Percentiles rank a stretch among this genome's conserved stretches.
Conservation (phyloP, 768 basidiomycete genomes). For the Gyrodon lividus region DNA sequence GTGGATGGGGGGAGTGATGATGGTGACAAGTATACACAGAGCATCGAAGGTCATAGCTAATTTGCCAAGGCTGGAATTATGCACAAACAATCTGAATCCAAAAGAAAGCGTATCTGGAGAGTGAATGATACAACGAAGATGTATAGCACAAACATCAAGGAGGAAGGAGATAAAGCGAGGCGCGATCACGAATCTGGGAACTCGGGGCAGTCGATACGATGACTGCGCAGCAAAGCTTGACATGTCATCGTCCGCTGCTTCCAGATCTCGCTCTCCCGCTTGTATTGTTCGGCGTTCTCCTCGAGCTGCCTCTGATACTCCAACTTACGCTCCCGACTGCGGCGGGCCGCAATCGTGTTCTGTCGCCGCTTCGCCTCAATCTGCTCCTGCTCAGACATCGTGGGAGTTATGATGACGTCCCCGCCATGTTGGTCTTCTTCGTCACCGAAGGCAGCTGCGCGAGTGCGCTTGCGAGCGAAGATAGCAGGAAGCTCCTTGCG, state of each 20-base stretch:
- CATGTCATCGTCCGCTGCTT: constrained; percentile 48
- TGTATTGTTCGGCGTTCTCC: constrained; percentile 49
- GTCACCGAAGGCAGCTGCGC: constrained; percentile 45
- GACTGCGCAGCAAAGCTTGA: constrained; percentile 53
- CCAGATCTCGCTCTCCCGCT: constrained; percentile 62
- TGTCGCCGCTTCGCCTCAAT: constrained; percentile 77
- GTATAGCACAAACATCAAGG: constrained; percentile 11
- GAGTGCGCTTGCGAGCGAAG: constrained; percentile 62
- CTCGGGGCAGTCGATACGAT: constrained; percentile 57
- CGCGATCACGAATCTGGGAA: constrained; percentile 34
- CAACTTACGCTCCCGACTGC: constrained; percentile 72
- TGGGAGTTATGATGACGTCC: constrained; percentile 39
- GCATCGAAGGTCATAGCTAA: constrained; percentile 42
- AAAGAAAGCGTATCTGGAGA: constrained; percentile 7
- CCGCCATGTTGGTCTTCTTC: constrained; percentile 53
- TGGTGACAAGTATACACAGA: constrained; percentile 36
- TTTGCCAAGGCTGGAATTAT: not conserved
- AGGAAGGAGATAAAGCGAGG: not conserved
- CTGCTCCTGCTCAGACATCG: constrained; percentile 58
- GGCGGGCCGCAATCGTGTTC: constrained; percentile 84
- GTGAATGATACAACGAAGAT: constrained; percentile 10
- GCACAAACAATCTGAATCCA: constrained; percentile 7
- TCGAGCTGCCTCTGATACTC: constrained; percentile 68
- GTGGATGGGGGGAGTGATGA: constrained; percentile 39
- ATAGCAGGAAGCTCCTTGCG: constrained; percentile 75